Conservation (phyloP, 2,329 filamentous ascomycete species). For the Achaetomium macrosporum region DNA sequence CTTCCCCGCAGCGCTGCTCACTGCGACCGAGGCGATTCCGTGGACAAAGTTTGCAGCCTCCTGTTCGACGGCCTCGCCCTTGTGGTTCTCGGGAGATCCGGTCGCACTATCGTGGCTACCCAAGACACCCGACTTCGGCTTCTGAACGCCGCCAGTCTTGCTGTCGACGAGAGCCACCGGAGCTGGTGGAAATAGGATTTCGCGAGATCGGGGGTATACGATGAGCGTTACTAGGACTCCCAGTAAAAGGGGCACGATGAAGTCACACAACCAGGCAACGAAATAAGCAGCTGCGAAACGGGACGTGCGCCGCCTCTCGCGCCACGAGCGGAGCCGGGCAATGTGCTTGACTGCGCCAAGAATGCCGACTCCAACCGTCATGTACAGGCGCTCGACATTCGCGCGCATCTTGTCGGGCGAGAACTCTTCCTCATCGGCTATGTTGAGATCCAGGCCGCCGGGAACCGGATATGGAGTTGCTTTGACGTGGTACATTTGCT, state of each 20-base stretch:
- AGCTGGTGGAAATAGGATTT: slow-evolving; percentile 66
- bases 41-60: slow-evolving; percentile 78
- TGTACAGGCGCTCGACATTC: slow-evolving; percentile 74
- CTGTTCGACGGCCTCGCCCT: slow-evolving; percentile 76
- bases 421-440: slow-evolving; percentile 77
- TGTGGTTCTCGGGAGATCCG: slow-evolving; percentile 74
- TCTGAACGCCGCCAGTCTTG: slow-evolving; percentile 68
- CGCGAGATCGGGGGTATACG: slow-evolving; percentile 56
- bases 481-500: slow-evolving; percentile 62
- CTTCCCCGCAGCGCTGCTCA: slow-evolving; percentile 71
- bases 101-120: slow-evolving; percentile 73
- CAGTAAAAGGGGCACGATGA: slow-evolving; percentile 59
- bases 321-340: slow-evolving; percentile 71
- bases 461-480: slow-evolving; percentile 53
- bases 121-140: slow-evolving; percentile 67
- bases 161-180: slow-evolving; percentile 67
- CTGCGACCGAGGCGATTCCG: slow-evolving; percentile 63
- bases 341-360: slow-evolving; percentile 67
- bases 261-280: slow-evolving; percentile 65
- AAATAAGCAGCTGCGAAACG: slow-evolving; percentile 52
- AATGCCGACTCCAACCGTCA: slow-evolving; percentile 65
- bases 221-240: slow-evolving; percentile 59
- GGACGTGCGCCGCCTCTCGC: slow-evolving; percentile 62
- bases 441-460: slow-evolving; percentile 71
- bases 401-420: slow-evolving; percentile 76